phyloP scores from a whole-genome alignment of 139 green algal species.

The Chlorella sp. region DNA sequence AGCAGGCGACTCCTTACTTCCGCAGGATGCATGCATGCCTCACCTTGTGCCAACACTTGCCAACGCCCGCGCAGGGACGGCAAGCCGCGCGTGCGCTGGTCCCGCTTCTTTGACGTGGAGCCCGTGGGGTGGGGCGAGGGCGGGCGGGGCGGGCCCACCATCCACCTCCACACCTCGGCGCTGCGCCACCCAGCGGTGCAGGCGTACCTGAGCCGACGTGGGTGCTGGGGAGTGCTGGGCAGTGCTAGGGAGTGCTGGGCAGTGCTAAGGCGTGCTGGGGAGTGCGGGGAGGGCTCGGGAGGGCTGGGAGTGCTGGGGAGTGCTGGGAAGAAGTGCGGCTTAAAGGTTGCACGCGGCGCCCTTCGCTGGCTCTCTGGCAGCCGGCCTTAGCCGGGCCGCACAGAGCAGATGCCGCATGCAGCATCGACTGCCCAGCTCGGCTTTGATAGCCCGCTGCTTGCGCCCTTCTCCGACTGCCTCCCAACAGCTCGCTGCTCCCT shows the following conservation, averaged over 20 bases:
- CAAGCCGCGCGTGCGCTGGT: slow-evolving; percentile 38
- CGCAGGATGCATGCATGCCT: slow-evolving; percentile 29
- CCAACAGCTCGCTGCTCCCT: too few species aligned
- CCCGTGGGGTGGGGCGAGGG: background rate
- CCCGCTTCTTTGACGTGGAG: slow-evolving; percentile 27
- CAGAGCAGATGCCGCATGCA: too few species aligned
- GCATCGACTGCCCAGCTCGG: too few species aligned
- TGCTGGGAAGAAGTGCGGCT: too few species aligned
- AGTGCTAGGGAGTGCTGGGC: background rate
- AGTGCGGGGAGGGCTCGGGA: too few species aligned
- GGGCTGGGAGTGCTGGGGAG: too few species aligned
- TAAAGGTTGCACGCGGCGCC: too few species aligned
- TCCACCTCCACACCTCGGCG: slow-evolving; percentile 7
- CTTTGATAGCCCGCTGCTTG: too few species aligned
- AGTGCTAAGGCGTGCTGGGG: background rate
- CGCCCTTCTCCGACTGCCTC: too few species aligned
- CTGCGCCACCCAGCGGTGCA: background rate
- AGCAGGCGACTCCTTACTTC: too few species aligned
- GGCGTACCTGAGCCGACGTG: slow-evolving; percentile 6
- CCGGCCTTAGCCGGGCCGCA: too few species aligned
- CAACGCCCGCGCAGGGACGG: slow-evolving; percentile 1
- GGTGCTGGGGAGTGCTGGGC: background rate
- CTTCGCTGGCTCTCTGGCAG: too few species aligned
- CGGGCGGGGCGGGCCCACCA: background rate
- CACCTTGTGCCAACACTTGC: slow-evolving; percentile 9